phyloP scores from a whole-genome alignment of 2,329 filamentous ascomycete genomes.

The Aspergillus vadensis region DNA sequence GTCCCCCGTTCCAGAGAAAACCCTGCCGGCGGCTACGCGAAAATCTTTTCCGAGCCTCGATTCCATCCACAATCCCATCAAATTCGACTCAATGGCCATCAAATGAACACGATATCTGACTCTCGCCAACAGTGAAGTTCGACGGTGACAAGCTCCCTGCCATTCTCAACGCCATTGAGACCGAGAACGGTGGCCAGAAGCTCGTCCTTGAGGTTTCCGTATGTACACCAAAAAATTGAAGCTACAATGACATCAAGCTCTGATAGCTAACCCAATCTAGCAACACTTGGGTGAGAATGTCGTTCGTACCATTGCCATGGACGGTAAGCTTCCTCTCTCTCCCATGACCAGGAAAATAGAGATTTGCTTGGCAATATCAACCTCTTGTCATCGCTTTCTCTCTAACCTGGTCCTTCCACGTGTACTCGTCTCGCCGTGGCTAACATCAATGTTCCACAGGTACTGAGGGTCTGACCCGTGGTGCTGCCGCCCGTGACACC shows the following conservation, averaged over 20 bases:
- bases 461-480: slow-evolving; percentile 99
- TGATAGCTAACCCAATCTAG: slow-evolving; percentile 51
- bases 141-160: slow-evolving; percentile 87
- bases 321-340: slow-evolving; percentile 66
- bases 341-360: slow-evolving; percentile 3
- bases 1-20: slow-evolving; percentile 20
- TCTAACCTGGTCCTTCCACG: slow-evolving; percentile 8
- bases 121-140: slow-evolving; percentile 78
- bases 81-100: slow-evolving; percentile 30
- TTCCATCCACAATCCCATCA: slow-evolving; percentile 39
- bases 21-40: slow-evolving; percentile 31
- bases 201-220: slow-evolving; percentile 95
- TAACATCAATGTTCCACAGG: slow-evolving; percentile 54
- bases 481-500: slow-evolving; percentile 80
- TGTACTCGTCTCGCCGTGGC: slow-evolving; percentile 14
- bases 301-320: slow-evolving; percentile 99
- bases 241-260: slow-evolving; percentile 21
- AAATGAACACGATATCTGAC: slow-evolving; percentile 32
- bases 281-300: slow-evolving; percentile 99
- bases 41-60: slow-evolving; percentile 47
- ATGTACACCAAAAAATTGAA: slow-evolving; percentile 48
- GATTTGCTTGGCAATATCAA: not conserved
- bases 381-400: not conserved
- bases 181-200: slow-evolving; percentile 88
- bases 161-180: slow-evolving; percentile 96